Percentiles rank a stretch among this genome's conserved stretches.
These are phyloP conservation scores for Pseudogymnoascus destructans DNA, from an alignment of 2,329 filamentous ascomycete genomes.

Conservation along the genomic window DNA sequence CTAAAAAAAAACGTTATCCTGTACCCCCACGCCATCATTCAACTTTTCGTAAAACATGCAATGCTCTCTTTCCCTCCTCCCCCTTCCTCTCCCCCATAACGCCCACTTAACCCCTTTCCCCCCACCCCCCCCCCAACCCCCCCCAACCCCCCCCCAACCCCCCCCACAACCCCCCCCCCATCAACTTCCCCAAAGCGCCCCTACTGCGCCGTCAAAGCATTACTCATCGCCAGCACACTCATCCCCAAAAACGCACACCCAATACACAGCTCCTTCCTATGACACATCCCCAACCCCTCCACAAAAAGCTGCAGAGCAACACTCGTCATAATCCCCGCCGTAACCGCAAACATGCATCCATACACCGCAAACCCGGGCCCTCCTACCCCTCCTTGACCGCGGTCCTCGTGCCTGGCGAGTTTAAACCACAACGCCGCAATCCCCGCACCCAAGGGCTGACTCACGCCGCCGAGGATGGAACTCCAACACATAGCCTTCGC, in stretches of 20 bases:
- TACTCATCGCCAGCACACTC: slow-evolving; percentile 73
- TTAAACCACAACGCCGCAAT: slow-evolving; percentile 80
- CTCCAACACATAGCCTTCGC: slow-evolving; percentile 75
- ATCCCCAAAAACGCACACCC: slow-evolving; percentile 76
- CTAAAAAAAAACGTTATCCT: neutral
- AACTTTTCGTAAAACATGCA: neutral
- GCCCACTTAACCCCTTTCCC: neutral
- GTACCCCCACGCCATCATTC: neutral
- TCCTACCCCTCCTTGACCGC: slow-evolving; percentile 24
- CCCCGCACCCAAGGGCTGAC: slow-evolving; percentile 74
- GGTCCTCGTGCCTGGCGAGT: slow-evolving; percentile 42
- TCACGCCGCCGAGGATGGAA: slow-evolving; percentile 69
- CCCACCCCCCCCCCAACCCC: too few species aligned
- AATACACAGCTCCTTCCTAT: slow-evolving; percentile 64
- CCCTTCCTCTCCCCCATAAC: neutral
- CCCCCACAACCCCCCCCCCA: too few species aligned
- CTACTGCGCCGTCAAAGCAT: slow-evolving; percentile 56
- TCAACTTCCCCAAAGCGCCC: too few species aligned
- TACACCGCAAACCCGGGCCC: slow-evolving; percentile 48
- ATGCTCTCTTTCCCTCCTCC: neutral
- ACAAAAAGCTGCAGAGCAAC: slow-evolving; percentile 82
- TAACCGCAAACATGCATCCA: slow-evolving; percentile 73
- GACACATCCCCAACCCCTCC: slow-evolving; percentile 71
- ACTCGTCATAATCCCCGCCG: slow-evolving; percentile 88
- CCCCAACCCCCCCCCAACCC: too few species aligned